Base-by-base conservation (phyloP, 176 grass and related monocot species). In the Triticum monococcum region DNA sequence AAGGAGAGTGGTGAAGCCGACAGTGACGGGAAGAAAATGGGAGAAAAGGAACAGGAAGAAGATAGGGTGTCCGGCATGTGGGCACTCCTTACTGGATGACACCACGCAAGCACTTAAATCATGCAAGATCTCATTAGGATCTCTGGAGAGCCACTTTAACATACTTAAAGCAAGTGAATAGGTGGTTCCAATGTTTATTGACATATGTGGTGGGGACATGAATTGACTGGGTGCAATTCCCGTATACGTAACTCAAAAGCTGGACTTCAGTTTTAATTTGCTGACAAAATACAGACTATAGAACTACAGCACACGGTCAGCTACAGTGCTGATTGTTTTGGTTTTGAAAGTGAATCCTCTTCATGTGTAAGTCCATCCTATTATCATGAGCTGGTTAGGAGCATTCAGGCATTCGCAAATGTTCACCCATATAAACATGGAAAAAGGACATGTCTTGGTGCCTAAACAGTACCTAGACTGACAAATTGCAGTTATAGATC, bases 401-500 rank as follows among this genome's bases (percentile, higher is more conserved):
- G 32, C 69, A 65, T 79, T 62, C 40, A 5, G 38, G 40, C 11
- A 30, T 41, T 81, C 50, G 16, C 30, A 64, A 63, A 80, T 79
- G 28, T 64, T 10, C 38, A 40, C 9, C 5, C 4, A 88, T n/a
- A 41, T 62, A 64, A 4, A 23, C 28, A 50, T 7, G 28, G 28
- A 86, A 50, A 2, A 57, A 87, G 9, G 64, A 61, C 8, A 24
- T 79, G 3, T 74, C 35, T 59, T 60, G 50, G n/a, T 40, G 13
- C n/a, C 68, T 46, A 84, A 65, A 20, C 23, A 64, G 25, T 38
- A 78, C 13, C 45, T 57, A 41, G 45, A 67, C 46, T 77, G 48
- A 78, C 31, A 56, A 67, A 79, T 68, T 67, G 74, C 59, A 65
- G 65, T 41, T 36, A 70, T 66, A 45, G 26, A 73, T 25, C 46